Percentiles rank a stretch among this genome's conserved stretches.
Evolutionary conservation across 2,329 filamentous ascomycete species (phyloP).

Genomic region (Aspergillus costaricaensis): DNA sequence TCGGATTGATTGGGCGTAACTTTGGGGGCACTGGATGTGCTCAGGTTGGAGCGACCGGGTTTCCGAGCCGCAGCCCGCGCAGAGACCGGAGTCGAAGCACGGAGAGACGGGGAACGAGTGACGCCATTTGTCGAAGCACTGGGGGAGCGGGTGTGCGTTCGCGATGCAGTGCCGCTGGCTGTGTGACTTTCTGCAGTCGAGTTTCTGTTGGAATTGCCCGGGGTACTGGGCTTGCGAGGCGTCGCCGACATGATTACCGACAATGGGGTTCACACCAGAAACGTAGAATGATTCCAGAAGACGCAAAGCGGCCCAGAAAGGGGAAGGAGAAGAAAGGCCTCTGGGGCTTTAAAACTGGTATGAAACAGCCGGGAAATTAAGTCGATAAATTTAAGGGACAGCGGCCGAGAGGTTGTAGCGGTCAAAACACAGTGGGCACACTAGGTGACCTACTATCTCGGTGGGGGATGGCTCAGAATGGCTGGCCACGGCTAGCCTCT

Average conservation of each 20-base stretch:
- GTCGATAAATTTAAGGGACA: slow-evolving; percentile 26
- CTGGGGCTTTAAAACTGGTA: slow-evolving; percentile 12
- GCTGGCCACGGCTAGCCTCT: slow-evolving; percentile 16
- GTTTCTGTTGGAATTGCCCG: slow-evolving; percentile 37
- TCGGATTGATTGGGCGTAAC: slow-evolving; percentile 56
- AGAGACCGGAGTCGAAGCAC: slow-evolving; percentile 61
- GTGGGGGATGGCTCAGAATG: slow-evolving; percentile 17
- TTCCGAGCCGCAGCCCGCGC: slow-evolving; percentile 71
- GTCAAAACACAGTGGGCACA: slow-evolving; percentile 31
- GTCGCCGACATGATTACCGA: slow-evolving; percentile 44
- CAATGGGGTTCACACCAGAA: slow-evolving; percentile 11
- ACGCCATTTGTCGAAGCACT: slow-evolving; percentile 51
- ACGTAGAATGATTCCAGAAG: slow-evolving; percentile 9
- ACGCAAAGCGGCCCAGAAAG: slow-evolving; percentile 18
- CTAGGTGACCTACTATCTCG: slow-evolving; percentile 12
- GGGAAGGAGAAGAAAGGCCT: slow-evolving; percentile 6
- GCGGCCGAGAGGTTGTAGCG: slow-evolving; percentile 25
- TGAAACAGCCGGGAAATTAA: slow-evolving; percentile 31
- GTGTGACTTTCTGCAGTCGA: slow-evolving; percentile 32
- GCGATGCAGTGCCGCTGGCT: slow-evolving; percentile 38
- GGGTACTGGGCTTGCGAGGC: slow-evolving; percentile 45
- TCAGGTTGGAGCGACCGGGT: slow-evolving; percentile 48
- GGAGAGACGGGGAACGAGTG: slow-evolving; percentile 66
- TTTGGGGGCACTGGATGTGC: slow-evolving; percentile 48
- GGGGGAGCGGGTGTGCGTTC: slow-evolving; percentile 51